These are phyloP conservation scores for Prunus mume DNA, from an alignment of 306 rosid species.

Conservation along the genomic window DNA sequence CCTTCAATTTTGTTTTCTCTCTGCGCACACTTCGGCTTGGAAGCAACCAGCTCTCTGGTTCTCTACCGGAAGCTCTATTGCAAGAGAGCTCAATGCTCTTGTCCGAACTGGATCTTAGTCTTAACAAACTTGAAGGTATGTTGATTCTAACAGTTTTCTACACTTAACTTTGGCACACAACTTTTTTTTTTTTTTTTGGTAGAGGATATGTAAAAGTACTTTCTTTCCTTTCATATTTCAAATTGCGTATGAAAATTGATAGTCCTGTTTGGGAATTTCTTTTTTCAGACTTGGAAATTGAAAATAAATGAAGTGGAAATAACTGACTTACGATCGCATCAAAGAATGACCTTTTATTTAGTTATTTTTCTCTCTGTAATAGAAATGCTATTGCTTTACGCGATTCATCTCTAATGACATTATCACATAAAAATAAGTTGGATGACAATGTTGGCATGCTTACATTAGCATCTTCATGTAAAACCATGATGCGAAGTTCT, in stretches of 20 bases:
- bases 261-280: not conserved
- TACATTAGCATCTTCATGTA: not conserved
- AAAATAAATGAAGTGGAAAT: not conserved
- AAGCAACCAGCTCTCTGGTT: constrained; percentile 59
- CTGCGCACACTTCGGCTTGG: constrained; percentile 59
- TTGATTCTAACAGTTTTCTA: not conserved
- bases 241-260: not conserved
- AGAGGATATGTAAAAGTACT: not conserved
- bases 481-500: not conserved
- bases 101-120: constrained; percentile 78
- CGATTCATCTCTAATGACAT: not conserved
- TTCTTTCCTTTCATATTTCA: not conserved
- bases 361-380: not conserved
- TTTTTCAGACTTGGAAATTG: not conserved
- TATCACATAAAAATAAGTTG: not conserved
- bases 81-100: constrained; percentile 71
- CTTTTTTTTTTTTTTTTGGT: too few species aligned
- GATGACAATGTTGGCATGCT: not conserved
- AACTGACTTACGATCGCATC: not conserved
- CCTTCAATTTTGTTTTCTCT: constrained; percentile 70
- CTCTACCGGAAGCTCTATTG: constrained; percentile 60
- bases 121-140: constrained; percentile 68
- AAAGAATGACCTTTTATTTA: not conserved
- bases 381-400: not conserved
- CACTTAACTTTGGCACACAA: not conserved